These are phyloP conservation scores for Venturia nashicola DNA, from an alignment of 2,329 filamentous ascomycete genomes.

Conservation along the genomic window DNA sequence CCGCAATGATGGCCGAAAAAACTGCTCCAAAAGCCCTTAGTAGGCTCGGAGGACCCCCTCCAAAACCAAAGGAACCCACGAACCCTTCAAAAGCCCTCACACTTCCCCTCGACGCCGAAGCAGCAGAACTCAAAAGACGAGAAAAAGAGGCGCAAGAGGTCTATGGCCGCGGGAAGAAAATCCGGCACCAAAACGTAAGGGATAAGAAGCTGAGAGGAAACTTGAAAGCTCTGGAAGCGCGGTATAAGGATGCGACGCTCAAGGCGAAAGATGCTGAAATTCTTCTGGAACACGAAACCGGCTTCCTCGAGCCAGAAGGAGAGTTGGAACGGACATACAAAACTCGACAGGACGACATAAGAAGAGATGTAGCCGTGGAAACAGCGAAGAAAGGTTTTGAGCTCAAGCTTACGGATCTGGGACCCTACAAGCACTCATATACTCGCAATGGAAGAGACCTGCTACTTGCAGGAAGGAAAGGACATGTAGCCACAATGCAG, in stretches of 20 bases:
- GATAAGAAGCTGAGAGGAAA: constrained; percentile 86
- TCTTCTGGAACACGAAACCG: constrained; percentile 71
- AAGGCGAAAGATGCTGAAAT: constrained; percentile 94
- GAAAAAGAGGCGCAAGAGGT: constrained; percentile 19
- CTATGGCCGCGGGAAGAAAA: constrained; percentile 74
- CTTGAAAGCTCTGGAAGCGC: constrained; percentile 64
- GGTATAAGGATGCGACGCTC: constrained; percentile 68
- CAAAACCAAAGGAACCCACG: not conserved
- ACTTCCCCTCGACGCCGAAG: constrained; percentile 2
- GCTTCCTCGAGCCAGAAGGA: constrained; percentile 77
- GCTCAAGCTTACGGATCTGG: constrained; percentile 62
- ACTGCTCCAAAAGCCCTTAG: not conserved
- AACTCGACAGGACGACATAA: constrained; percentile 79
- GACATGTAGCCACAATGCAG: constrained; percentile 92
- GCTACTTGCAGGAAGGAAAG: constrained; percentile 77
- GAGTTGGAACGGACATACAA: constrained; percentile 89
- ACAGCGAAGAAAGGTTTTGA: constrained; percentile 91
- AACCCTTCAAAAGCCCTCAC: not conserved
- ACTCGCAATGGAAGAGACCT: constrained; percentile 79
- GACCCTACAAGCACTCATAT: constrained; percentile 83
- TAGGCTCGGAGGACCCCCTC: not conserved
- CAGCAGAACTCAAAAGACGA: constrained; percentile 2
- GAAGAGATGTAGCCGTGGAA: constrained; percentile 59
- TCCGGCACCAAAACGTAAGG: constrained; percentile 60
- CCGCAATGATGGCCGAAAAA: not conserved